Conservation (phyloP, 225 moss, liverwort and hornwort genomes). For the Sphagnum tenellum region DNA sequence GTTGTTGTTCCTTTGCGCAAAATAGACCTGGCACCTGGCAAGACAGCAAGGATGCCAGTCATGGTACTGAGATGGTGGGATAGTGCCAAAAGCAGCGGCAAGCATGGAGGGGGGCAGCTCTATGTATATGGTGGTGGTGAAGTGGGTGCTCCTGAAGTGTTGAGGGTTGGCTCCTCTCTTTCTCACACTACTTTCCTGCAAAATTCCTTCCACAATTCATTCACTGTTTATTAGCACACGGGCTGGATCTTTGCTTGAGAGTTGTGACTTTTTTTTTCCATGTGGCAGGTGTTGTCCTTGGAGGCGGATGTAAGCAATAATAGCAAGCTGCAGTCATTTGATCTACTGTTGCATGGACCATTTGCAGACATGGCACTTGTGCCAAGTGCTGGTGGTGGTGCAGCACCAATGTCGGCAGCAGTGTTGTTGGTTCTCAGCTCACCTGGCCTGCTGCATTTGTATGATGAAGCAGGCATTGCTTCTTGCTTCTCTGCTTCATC, state of each 20-base stretch:
- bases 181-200: neutral
- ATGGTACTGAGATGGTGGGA: conserved; percentile 77
- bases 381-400: conserved; percentile 56
- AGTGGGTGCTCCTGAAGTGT: conserved; percentile 64
- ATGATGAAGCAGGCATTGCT: conserved; percentile 73
- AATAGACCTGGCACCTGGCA: conserved; percentile 69
- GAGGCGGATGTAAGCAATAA: conserved; percentile 40
- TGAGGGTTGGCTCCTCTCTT: conserved; percentile 49
- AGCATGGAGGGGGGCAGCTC: conserved; percentile 61
- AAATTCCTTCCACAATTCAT: too few species aligned
- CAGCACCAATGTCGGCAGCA: conserved; percentile 45
- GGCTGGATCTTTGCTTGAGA: too few species aligned
- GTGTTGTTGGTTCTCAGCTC: conserved; percentile 72
- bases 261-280: too few species aligned
- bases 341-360: conserved; percentile 64
- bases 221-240: too few species aligned
- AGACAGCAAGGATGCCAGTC: conserved; percentile 80
- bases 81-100: conserved; percentile 41
- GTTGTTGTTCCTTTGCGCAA: conserved; percentile 26
- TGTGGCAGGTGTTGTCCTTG: conserved; percentile 52
- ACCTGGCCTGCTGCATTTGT: conserved; percentile 81
- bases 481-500: conserved; percentile 45
- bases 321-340: conserved; percentile 41
- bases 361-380: conserved; percentile 78
- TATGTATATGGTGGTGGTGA: conserved; percentile 93